Base-by-base conservation (phyloP, 1,139 yeast genomes). In the Hansenula anomala region DNA sequence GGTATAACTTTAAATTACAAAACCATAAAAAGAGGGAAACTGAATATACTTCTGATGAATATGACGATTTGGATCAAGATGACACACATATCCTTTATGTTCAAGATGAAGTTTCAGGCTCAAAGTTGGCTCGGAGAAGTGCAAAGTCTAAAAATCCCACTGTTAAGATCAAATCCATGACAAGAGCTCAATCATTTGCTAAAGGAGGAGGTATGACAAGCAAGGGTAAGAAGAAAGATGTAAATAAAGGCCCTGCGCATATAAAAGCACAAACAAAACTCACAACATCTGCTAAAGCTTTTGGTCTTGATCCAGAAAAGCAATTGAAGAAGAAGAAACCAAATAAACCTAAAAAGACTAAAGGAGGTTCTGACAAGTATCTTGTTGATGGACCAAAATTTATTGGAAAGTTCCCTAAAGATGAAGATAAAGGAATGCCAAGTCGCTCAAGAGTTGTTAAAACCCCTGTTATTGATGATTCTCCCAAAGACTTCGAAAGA, bases 111-210 rank as follows among this genome's bases (percentile, higher is more conserved):
- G n/a, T n/a, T n/a, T n/a, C n/a, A n/a, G n/a, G n/a, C n/a, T n/a
- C n/a, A n/a, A n/a, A n/a, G n/a, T n/a, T n/a, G n/a, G n/a, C n/a
- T 23, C 34, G 34, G 13, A 24, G 20, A 16, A 17, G n/a, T n/a
- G n/a, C n/a, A n/a, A n/a, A n/a, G n/a, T 9, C 17, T 7, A 17
- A 17, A 6, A 9, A n/a, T n/a, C 8, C 19, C 11, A n/a, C 15
- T n/a, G 32, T 20, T 10, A 16, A 4, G 12, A 9, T 11, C 25
- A 6, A 23, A 23, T 23, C 25, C 4, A 4, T 12, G 5, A 23
- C 40, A 4, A 39, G 29, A 16, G 40, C 43, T 2, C 32, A 20
- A 14, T 37, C 36, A 15, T 43, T 40, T 34, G 36, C 41, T 14
- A 44, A 38, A 24, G 17, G 28, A n/a, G 34, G 28, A 6, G 17